Evolutionary conservation across 441 rosid species (phyloP), one percentile per base, ranked within the genome.

Genomic region (Croton setiger): DNA sequence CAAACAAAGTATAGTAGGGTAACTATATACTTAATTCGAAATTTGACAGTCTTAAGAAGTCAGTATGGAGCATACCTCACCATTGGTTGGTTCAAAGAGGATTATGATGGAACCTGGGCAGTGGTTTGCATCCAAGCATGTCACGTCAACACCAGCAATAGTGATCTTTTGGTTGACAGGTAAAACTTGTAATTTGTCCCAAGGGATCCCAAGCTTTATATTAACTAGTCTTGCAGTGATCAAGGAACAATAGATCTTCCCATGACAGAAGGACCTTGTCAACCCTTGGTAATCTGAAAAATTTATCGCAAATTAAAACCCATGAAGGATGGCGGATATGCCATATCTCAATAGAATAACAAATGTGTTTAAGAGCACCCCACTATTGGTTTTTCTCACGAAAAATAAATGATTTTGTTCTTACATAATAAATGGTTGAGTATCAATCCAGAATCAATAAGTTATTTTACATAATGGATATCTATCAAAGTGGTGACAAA

Each of bases 261-360:
- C 99, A 72, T 87, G 92, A 71, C 80, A 72, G 81, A 94, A 94
- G 59, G 97, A 90, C 75, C 79, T 90, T 8, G 98, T 88, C 71
- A 94, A 74, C 51, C 99, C 99, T 83, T 94, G 99, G 82, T 94
- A 94, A 87, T 92, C 99, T 94, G 92, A 73, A 67, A 66, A 71
- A 18, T 63, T 7, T 27, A 48, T 73, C 39, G 23, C 75, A 78
- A 68, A 23, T 62, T 37, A 63, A 49, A 44, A 69, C 4, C 43
- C 4, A 27, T 9, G 60, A 1, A 21, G 9, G 39, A 23, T 10
- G 11, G 33, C 39, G 27, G 49, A 60, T 12, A 36, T 21, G 43
- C 21, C 44, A 7, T 11, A 15, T 27, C 31, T 61, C 36, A 33
- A 44, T 14, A 9, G 35, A 54, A n/a, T 23, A 23, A 54, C 56